Conservation (phyloP, 495 filamentous ascomycete species). For the Echria macrotheca region DNA sequence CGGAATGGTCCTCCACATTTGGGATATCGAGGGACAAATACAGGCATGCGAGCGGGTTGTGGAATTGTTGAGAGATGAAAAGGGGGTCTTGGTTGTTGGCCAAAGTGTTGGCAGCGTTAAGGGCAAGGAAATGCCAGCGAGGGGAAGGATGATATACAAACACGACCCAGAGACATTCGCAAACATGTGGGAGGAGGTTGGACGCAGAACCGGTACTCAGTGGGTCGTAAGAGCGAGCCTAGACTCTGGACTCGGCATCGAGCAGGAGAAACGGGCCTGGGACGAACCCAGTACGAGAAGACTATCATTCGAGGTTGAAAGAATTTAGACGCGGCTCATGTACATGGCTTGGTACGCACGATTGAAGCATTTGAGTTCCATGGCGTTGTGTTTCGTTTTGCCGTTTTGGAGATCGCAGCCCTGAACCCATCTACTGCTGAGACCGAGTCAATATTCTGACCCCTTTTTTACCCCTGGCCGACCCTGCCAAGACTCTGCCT, state of each 20-base stretch:
- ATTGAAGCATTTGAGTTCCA: too few relatives aligned
- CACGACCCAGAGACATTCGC: constrained; percentile 40
- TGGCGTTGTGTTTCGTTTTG: too few relatives aligned
- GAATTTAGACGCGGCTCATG: too few relatives aligned
- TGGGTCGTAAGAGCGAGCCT: constrained; percentile 27
- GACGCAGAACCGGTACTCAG: constrained; percentile 30
- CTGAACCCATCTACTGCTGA: too few relatives aligned
- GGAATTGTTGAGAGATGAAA: constrained; percentile 26
- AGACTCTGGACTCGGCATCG: constrained; percentile 21
- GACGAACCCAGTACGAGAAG: constrained; percentile 22
- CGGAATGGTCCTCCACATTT: constrained; percentile 43
- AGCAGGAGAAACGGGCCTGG: constrained; percentile 16
- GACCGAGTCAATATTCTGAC: too few relatives aligned
- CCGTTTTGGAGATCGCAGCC: too few relatives aligned
- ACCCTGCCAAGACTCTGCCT: too few relatives aligned
- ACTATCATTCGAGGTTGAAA: constrained; percentile 20
- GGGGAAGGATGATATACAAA: constrained; percentile 24
- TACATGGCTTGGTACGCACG: too few relatives aligned
- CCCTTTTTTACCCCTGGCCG: too few relatives aligned
- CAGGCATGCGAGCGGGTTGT: constrained; percentile 30
- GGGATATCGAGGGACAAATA: constrained; percentile 37
- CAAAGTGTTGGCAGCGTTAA: constrained; percentile 31
- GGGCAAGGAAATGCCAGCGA: constrained; percentile 18
- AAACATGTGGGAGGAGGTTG: constrained; percentile 40
- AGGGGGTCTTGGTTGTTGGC: constrained; percentile 37